These are phyloP conservation scores for Xylariomycetidae sp. DNA, from an alignment of 2,329 filamentous ascomycete species.

Conservation along the genomic window DNA sequence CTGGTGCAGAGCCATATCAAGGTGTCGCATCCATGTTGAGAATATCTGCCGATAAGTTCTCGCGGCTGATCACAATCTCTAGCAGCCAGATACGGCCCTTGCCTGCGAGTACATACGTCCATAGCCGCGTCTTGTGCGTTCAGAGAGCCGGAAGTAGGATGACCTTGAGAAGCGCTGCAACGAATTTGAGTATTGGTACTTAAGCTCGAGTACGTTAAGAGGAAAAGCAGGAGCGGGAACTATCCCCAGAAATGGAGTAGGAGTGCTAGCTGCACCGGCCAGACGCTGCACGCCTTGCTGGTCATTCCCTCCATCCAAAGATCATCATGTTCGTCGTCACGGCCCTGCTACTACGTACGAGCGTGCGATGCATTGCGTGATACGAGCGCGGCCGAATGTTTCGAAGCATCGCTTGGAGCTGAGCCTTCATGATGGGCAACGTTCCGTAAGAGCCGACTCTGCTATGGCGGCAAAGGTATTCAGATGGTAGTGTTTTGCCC, in stretches of 20 bases:
- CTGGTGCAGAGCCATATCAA: constrained; percentile 52
- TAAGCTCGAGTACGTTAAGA: constrained; percentile 36
- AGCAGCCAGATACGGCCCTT: constrained; percentile 45
- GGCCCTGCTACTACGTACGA: constrained; percentile 5
- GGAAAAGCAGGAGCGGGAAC: constrained; percentile 66
- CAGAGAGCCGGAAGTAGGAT: background rate
- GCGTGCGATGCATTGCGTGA: constrained; percentile 3
- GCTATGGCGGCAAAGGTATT: constrained; percentile 1
- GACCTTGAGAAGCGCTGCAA: constrained; percentile 24
- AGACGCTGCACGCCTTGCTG: constrained; percentile 1
- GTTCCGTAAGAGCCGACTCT: constrained; percentile 9
- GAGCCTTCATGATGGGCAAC: background rate
- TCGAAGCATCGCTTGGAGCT: constrained; percentile 1
- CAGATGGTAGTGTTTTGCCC: background rate
- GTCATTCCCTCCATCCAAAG: constrained; percentile 6
- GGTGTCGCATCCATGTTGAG: constrained; percentile 9
- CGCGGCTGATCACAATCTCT: constrained; percentile 51
- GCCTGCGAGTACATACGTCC: background rate
- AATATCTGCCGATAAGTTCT: constrained; percentile 33
- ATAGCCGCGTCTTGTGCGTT: background rate
- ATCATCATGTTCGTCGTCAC: constrained; percentile 1
- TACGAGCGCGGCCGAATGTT: constrained; percentile 3
- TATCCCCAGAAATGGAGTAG: constrained; percentile 58
- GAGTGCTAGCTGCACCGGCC: constrained; percentile 34
- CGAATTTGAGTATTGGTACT: constrained; percentile 27